Percentiles rank a stretch among this genome's conserved stretches.
These are phyloP conservation scores for Cytospora paraplurivora DNA, from an alignment of 2,329 filamentous ascomycete genomes.

Conservation along the genomic window DNA sequence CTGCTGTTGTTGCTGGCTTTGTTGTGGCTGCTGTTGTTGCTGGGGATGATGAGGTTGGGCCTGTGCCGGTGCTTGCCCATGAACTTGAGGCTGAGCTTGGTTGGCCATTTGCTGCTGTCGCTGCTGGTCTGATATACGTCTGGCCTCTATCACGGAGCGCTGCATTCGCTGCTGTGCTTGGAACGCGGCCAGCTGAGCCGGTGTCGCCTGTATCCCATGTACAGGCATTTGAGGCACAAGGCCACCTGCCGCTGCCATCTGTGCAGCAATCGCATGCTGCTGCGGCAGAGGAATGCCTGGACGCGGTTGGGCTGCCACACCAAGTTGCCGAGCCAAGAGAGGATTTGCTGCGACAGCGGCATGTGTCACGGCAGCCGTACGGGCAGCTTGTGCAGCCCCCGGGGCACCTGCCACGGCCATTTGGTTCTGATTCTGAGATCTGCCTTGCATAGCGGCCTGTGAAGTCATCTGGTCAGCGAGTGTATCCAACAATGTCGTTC, in stretches of 20 bases:
- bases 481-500: slow-evolving; percentile 34
- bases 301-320: slow-evolving; percentile 49
- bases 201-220: slow-evolving; percentile 54
- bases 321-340: slow-evolving; percentile 44
- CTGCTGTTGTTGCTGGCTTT: slow-evolving; percentile 35
- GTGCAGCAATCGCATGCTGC: slow-evolving; percentile 50
- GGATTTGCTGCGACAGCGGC: slow-evolving; percentile 33
- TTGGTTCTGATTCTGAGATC: slow-evolving; percentile 49
- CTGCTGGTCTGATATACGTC: slow-evolving; percentile 68
- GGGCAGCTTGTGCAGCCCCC: slow-evolving; percentile 40
- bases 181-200: slow-evolving; percentile 68
- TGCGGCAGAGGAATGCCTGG: slow-evolving; percentile 56
- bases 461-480: slow-evolving; percentile 36
- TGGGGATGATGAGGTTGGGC: slow-evolving; percentile 41
- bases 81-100: slow-evolving; percentile 34
- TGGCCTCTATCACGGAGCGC: slow-evolving; percentile 61
- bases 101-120: slow-evolving; percentile 36
- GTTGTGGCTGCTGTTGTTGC: slow-evolving; percentile 39
- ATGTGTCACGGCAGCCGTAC: slow-evolving; percentile 38
- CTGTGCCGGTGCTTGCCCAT: slow-evolving; percentile 42
- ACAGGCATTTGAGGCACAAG: slow-evolving; percentile 60
- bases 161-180: slow-evolving; percentile 64
- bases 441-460: slow-evolving; percentile 46
- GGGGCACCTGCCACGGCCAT: slow-evolving; percentile 47
- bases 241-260: slow-evolving; percentile 48